Conservation (phyloP, 1,284 basidiomycete species). For the Thelephora terrestris region DNA sequence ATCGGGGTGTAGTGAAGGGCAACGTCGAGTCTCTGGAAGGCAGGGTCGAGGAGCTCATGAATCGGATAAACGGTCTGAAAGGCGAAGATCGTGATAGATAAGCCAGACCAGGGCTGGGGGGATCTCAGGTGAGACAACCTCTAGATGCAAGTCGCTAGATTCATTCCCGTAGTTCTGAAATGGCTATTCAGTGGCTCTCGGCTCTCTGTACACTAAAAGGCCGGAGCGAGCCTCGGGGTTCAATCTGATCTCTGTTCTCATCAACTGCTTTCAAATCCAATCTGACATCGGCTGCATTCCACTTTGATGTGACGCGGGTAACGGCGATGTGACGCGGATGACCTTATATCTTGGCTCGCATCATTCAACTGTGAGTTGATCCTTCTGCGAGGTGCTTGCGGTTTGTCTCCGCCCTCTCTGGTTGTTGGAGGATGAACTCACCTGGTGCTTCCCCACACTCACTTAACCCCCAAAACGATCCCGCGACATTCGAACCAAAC, state of each 20-base stretch:
- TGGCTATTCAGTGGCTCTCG: too few species aligned
- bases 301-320: not conserved
- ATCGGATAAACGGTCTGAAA: conserved; percentile 34
- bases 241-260: too few species aligned
- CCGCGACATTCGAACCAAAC: not conserved
- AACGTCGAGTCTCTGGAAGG: conserved; percentile 66
- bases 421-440: not conserved
- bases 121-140: too few species aligned
- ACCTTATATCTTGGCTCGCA: not conserved
- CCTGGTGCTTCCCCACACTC: not conserved
- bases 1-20: conserved; percentile 57
- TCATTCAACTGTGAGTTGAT: too few species aligned
- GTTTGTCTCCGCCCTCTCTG: not conserved
- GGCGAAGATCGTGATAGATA: too few species aligned
- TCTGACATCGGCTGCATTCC: not conserved
- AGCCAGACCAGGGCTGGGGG: too few species aligned
- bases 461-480: not conserved
- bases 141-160: too few species aligned
- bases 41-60: conserved; percentile 45
- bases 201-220: too few species aligned
- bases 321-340: not conserved
- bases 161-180: too few species aligned
- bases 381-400: not conserved
- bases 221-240: too few species aligned
- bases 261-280: too few species aligned